Base-by-base conservation (phyloP, 1,284 basidiomycete genomes). In the Pterulicium gracile region DNA sequence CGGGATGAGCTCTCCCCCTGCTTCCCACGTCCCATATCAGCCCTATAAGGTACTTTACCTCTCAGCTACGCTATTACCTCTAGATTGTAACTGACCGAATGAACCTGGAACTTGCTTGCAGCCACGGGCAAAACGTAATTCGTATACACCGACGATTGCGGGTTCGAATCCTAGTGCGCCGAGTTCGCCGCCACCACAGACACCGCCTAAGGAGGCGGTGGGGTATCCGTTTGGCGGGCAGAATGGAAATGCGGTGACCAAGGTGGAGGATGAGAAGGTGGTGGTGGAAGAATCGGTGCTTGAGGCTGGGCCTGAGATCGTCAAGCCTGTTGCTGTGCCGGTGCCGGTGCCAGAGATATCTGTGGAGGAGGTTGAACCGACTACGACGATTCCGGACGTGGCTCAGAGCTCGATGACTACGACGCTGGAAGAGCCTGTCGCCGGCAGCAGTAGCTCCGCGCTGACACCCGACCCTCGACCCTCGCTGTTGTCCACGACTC, bases 41-140 rank as follows among this genome's bases (percentile, higher is more conserved):
- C n/a, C 36, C 19, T 39, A 39, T 17, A 39, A 39, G 36, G 36
- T 39, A n/a, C n/a, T n/a, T n/a, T n/a, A n/a, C n/a, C n/a, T n/a
- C n/a, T n/a, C 15, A 15, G 36, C 19, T 39, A 7, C 27, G 19
- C 15, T 39, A 18, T 17, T 15, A 39, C 36, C 7, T 39, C 7
- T 39, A 13, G 36, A 13, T 39, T 17, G 27, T 32, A 10, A n/a
- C 27, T 32, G 10, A 32, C n/a, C 5, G 4, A 4, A 39, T 39
- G 4, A 18, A 7, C 36, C 36, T 39, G 15, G 36, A 32, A 32
- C n/a, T 7, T 18, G 19, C 19, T 17, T 5, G 19, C 15, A 39
- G 36, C 15, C 36, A 39, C 5, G 15, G 36, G n/a, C 36, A 7
- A 39, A 39, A 39, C 36, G 36, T 4, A 13, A 39, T 39, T 39